phyloP scores from a whole-genome alignment of 768 basidiomycete species.

The Lepiota brunneoincarnata region DNA sequence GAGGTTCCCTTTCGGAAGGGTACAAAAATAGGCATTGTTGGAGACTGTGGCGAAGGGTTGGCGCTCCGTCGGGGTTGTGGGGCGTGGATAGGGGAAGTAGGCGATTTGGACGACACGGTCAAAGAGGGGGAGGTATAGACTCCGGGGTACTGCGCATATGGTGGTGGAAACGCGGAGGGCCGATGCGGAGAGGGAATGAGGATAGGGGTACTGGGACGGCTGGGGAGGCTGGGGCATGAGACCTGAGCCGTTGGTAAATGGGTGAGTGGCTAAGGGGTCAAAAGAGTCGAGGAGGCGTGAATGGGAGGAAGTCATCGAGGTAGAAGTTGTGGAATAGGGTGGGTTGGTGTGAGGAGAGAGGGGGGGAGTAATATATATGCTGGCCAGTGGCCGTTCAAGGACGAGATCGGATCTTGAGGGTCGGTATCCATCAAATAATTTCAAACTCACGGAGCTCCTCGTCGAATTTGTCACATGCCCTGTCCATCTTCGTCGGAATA shows the following conservation, averaged over 20 bases:
- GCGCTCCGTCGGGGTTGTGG: conserved; percentile 26
- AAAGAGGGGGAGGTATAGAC: conserved; percentile 15
- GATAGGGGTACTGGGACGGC: conserved; percentile 46
- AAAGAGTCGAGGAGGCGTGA: conserved; percentile 43
- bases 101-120: conserved; percentile 16
- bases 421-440: background rate
- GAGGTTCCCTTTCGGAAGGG: conserved; percentile 49
- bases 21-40: conserved; percentile 41
- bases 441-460: background rate
- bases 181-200: conserved; percentile 33
- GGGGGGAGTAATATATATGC: conserved; percentile 3
- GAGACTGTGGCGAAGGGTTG: conserved; percentile 16
- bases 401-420: conserved; percentile 10
- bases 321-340: conserved; percentile 11
- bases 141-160: conserved; percentile 16
- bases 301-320: conserved; percentile 16
- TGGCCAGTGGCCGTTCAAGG: background rate
- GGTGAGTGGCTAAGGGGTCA: conserved; percentile 56
- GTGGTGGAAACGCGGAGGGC: conserved; percentile 6
- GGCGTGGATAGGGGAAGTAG: conserved; percentile 18
- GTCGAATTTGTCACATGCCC: conserved; percentile 6
- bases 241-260: conserved; percentile 51
- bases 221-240: conserved; percentile 37
- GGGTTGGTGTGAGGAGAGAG: background rate
- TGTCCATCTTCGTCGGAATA: conserved; percentile 3